Evolutionary conservation across 441 rosid genomes (phyloP).

Genomic region (Cnidoscolus chayamansa): DNA sequence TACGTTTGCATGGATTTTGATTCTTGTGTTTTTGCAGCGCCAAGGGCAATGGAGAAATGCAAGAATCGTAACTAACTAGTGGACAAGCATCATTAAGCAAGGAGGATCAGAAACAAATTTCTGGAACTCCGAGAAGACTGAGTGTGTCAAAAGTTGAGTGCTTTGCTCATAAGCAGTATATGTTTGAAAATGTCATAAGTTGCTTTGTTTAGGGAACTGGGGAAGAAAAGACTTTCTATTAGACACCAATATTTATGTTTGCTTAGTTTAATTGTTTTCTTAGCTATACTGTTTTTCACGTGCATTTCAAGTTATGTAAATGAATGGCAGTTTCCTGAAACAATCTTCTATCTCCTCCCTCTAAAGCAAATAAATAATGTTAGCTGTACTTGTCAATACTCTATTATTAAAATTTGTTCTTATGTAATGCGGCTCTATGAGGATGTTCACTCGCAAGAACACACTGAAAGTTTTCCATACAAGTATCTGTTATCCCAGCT

Average conservation of each 20-base stretch:
- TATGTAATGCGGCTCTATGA: neutral
- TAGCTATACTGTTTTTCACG: neutral
- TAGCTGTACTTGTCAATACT: neutral
- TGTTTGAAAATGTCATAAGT: conserved; percentile 26
- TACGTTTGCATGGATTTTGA: neutral
- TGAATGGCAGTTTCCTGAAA: conserved; percentile 27
- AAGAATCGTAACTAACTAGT: conserved; percentile 33
- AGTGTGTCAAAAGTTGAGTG: conserved; percentile 22
- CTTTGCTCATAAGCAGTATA: conserved; percentile 25
- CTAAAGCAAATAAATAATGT: neutral
- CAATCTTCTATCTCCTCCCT: too few relatives aligned
- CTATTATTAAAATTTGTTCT: neutral
- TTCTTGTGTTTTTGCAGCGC: conserved; percentile 38
- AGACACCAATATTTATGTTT: conserved; percentile 31
- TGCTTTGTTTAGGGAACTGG: conserved; percentile 29
- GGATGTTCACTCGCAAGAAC: neutral
- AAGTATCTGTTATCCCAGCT: too few relatives aligned
- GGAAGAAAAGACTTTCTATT: neutral
- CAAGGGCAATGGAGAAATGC: conserved; percentile 52
- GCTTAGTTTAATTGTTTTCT: conserved; percentile 15
- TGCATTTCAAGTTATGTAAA: conserved; percentile 30
- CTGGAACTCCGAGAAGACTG: conserved; percentile 9
- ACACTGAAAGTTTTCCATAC: neutral
- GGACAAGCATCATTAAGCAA: conserved; percentile 1
- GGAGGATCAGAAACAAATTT: conserved; percentile 11